Evolutionary conservation across 83 land plant genomes (phyloP).

Genomic region (Thuja plicata): DNA sequence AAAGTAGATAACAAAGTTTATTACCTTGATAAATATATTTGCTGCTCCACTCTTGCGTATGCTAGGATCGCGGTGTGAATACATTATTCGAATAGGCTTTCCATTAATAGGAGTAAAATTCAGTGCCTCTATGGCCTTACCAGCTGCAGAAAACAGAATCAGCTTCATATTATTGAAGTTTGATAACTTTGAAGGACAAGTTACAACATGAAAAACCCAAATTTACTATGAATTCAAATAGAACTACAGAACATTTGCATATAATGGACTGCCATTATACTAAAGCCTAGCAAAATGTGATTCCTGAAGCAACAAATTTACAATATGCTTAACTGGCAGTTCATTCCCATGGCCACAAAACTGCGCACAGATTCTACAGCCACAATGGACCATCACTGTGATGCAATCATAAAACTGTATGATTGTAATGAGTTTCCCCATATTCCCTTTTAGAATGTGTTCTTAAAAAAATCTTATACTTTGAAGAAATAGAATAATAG

Average conservation of each 20-base stretch:
- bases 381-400: background rate
- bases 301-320: background rate
- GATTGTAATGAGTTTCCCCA: background rate
- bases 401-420: background rate
- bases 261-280: background rate
- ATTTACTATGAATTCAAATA: no score
- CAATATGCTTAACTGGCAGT: background rate
- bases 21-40: slow-evolving; percentile 42
- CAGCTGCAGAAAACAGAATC: slow-evolving; percentile 18
- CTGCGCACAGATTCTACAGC: background rate
- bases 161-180: background rate
- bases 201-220: no score
- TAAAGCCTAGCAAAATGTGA: background rate
- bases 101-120: slow-evolving; percentile 39
- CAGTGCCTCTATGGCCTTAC: slow-evolving; percentile 32
- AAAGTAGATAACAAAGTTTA: background rate
- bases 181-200: background rate
- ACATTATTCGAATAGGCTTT: slow-evolving; percentile 44
- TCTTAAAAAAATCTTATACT: no score
- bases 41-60: slow-evolving; percentile 32
- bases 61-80: slow-evolving; percentile 38
- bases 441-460: background rate
- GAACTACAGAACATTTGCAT: background rate
- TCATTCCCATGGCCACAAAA: background rate
- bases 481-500: background rate